These are phyloP conservation scores for Boletus coccyginus DNA, from an alignment of 768 basidiomycete species.

Conservation along the genomic window DNA sequence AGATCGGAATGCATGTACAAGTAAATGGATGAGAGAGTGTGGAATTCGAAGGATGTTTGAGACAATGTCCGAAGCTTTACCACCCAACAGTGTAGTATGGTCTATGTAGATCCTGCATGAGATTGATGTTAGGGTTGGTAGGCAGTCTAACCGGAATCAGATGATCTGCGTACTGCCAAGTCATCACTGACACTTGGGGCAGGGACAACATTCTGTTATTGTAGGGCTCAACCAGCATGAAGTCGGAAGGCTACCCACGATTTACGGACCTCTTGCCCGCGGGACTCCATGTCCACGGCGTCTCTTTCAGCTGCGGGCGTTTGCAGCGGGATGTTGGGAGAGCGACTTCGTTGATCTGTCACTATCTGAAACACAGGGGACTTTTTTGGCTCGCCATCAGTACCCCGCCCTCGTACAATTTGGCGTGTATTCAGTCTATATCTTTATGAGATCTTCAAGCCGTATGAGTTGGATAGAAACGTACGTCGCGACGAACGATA, in stretches of 20 bases:
- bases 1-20: background rate
- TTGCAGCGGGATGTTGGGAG: slow-evolving; percentile 6
- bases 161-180: slow-evolving; percentile 3
- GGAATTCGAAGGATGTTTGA: background rate
- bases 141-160: background rate
- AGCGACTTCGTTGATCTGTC: background rate
- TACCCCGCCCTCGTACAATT: slow-evolving; percentile 50
- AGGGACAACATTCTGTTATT: background rate
- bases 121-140: background rate
- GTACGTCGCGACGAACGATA: slow-evolving; percentile 66
- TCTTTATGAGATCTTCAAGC: slow-evolving; percentile 9
- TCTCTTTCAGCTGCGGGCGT: background rate
- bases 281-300: background rate
- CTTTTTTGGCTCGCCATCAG: slow-evolving; percentile 39
- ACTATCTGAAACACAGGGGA: slow-evolving; percentile 29
- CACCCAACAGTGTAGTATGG: slow-evolving; percentile 11
- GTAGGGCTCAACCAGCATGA: background rate
- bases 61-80: background rate
- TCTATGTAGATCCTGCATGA: background rate
- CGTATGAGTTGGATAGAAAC: slow-evolving; percentile 14
- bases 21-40: background rate
- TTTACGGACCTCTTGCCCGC: slow-evolving; percentile 6
- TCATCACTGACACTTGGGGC: background rate
- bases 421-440: slow-evolving; percentile 60
- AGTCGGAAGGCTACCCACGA: no score